Evolutionary conservation across 257 asterid genomes (phyloP).

Genomic region (Solanum paucissectum): DNA sequence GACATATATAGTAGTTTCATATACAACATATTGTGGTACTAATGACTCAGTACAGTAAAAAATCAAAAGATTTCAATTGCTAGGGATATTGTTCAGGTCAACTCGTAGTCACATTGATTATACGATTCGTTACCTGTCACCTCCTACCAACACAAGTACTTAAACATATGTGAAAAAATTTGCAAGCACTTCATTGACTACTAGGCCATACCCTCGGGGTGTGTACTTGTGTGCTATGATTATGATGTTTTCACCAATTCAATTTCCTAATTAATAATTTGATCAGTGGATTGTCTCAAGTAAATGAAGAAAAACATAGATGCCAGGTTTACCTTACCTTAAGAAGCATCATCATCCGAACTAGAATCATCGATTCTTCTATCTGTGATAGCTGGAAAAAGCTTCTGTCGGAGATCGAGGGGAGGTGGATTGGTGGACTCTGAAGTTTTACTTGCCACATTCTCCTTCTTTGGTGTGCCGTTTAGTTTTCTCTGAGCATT

Average conservation of each 20-base stretch:
- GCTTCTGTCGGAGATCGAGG: slow-evolving; percentile 32
- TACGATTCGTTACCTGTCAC: background rate
- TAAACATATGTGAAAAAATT: background rate
- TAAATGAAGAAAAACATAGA: background rate
- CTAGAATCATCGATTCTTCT: slow-evolving; percentile 56
- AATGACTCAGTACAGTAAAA: background rate
- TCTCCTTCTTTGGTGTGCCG: slow-evolving; percentile 20
- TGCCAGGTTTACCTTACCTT: background rate
- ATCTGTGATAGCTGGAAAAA: slow-evolving; percentile 47
- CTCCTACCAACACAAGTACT: background rate
- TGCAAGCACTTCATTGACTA: background rate
- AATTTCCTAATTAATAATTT: background rate
- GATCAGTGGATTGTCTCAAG: background rate
- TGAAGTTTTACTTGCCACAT: slow-evolving; percentile 4
- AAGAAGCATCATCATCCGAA: slow-evolving; percentile 47
- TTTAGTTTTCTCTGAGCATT: slow-evolving; percentile 20
- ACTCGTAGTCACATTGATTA: background rate
- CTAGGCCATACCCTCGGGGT: background rate
- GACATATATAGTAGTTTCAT: background rate
- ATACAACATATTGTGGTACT: background rate
- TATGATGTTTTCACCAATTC: background rate
- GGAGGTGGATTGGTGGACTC: slow-evolving; percentile 12
- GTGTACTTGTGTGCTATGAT: background rate
- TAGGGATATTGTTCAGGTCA: background rate
- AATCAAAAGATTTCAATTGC: background rate